phyloP scores from a whole-genome alignment of 148 eudicot genomes.

The Rhododendron mucronatum region DNA sequence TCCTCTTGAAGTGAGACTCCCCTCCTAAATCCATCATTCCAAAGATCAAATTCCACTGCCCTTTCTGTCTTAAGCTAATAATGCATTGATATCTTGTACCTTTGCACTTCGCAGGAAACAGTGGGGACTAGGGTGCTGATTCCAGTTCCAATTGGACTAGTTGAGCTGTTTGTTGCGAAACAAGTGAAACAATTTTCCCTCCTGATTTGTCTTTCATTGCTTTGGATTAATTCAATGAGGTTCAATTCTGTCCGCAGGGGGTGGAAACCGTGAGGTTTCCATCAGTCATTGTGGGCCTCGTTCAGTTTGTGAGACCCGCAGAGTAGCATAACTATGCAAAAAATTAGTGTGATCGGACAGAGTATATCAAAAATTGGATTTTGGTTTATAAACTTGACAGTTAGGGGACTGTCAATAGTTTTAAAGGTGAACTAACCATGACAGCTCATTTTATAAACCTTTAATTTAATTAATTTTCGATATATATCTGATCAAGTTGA shows the following conservation, averaged over 20 bases:
- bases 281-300: no score
- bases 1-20: constrained; percentile 31
- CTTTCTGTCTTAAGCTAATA: background rate
- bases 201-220: background rate
- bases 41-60: background rate
- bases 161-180: constrained; percentile 74
- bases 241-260: no score
- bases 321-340: no score
- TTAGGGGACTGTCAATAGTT: background rate
- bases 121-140: constrained; percentile 67
- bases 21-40: background rate
- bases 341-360: background rate
- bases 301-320: background rate
- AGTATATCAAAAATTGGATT: background rate
- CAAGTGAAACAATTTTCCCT: constrained; percentile 38
- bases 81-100: background rate
- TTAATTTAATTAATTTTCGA: no score
- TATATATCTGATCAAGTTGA: background rate
- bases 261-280: no score
- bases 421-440: background rate
- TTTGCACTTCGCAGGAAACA: constrained; percentile 51
- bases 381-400: background rate
- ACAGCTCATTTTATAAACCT: no score
- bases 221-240: background rate
- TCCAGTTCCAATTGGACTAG: constrained; percentile 68